Conservation (phyloP, 1,284 basidiomycete species). For the Cystobasidiaceae sp. region DNA sequence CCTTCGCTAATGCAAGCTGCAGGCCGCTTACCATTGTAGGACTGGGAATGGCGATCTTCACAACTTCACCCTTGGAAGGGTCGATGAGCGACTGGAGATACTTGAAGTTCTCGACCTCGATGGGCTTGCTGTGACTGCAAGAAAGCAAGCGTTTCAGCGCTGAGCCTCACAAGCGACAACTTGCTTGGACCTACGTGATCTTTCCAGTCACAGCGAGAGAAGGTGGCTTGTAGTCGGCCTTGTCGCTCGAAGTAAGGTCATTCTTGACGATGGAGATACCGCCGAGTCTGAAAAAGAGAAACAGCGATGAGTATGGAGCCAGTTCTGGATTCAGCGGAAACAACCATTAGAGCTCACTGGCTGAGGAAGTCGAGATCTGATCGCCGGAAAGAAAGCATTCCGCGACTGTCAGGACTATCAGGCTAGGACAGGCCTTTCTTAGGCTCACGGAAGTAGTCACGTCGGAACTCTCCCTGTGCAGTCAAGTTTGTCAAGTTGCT, state of each 20-base stretch:
- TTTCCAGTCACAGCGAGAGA: slow-evolving; percentile 37
- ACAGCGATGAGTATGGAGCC: background rate
- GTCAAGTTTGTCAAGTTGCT: no score
- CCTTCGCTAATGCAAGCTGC: no score
- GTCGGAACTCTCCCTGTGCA: slow-evolving; percentile 24
- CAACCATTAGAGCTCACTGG: slow-evolving; percentile 20
- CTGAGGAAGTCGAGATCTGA: slow-evolving; percentile 41
- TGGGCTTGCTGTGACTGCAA: slow-evolving; percentile 33
- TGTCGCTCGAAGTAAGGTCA: slow-evolving; percentile 39
- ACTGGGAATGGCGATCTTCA: slow-evolving; percentile 43
- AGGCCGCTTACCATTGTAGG: slow-evolving; percentile 36
- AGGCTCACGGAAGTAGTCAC: slow-evolving; percentile 25
- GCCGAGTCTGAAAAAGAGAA: slow-evolving; percentile 27
- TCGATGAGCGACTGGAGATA: slow-evolving; percentile 39
- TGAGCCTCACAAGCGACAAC: background rate
- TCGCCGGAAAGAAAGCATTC: no score
- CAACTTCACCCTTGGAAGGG: slow-evolving; percentile 33
- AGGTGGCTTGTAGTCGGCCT: slow-evolving; percentile 30
- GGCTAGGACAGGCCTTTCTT: no score
- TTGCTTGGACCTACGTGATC: slow-evolving; percentile 30
- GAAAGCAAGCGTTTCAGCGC: background rate
- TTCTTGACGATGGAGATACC: slow-evolving; percentile 41
- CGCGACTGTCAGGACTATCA: no score
- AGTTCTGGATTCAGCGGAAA: background rate
- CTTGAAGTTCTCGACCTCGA: slow-evolving; percentile 42